Percentiles rank a stretch among this genome's conserved stretches.
Evolutionary conservation across 352 stramenopile species (phyloP).

Genomic region (Paralagenidium karlingii): DNA sequence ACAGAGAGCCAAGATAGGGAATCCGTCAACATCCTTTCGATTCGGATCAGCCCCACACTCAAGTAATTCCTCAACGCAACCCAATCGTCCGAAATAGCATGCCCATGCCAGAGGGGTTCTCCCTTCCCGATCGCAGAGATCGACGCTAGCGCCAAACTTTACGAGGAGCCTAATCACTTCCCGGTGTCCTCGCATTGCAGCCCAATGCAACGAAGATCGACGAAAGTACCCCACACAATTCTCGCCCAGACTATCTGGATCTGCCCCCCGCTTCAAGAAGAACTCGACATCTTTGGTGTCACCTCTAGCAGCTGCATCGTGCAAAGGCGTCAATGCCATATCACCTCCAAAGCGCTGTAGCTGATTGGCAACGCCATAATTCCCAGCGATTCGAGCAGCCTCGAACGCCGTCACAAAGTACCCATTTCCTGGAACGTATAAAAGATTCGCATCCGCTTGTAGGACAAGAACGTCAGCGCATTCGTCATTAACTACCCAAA

Average conservation of each 20-base stretch:
- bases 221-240: slow-evolving; percentile 38
- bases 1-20: slow-evolving; percentile 5
- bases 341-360: slow-evolving; percentile 53
- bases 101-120: no score
- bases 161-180: neutral
- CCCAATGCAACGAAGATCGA: slow-evolving; percentile 53
- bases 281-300: slow-evolving; percentile 24
- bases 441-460: slow-evolving; percentile 44
- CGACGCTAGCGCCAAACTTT: slow-evolving; percentile 1
- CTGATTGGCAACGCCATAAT: slow-evolving; percentile 36
- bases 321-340: slow-evolving; percentile 60
- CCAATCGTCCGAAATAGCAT: no score
- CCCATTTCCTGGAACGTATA: slow-evolving; percentile 35
- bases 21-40: slow-evolving; percentile 45
- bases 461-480: slow-evolving; percentile 54
- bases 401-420: slow-evolving; percentile 9
- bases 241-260: slow-evolving; percentile 43
- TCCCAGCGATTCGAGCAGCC: slow-evolving; percentile 23
- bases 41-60: slow-evolving; percentile 42
- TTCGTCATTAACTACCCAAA: slow-evolving; percentile 61
- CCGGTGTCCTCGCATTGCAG: slow-evolving; percentile 16
- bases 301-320: slow-evolving; percentile 51
- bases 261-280: slow-evolving; percentile 21
- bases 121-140: no score
- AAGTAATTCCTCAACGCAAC: slow-evolving; percentile 39